A percentile compares a stretch with the other conserved stretches of the same genome.
phyloP scores from a whole-genome alignment of 495 filamentous ascomycete species.

The Evernia prunastri region DNA sequence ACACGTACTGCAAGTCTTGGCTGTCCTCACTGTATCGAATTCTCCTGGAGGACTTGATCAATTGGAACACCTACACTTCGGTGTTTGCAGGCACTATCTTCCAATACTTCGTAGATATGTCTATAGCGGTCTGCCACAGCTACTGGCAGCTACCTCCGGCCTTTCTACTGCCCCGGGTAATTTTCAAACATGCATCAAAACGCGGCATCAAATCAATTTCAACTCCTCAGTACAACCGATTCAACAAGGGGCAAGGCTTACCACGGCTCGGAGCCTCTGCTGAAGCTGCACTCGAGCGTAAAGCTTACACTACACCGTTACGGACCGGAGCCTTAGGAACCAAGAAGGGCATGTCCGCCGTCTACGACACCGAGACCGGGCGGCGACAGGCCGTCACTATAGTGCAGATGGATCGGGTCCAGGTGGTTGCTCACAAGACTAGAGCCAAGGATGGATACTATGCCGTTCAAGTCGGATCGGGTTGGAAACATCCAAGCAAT shows the following conservation, averaged over 20 bases:
- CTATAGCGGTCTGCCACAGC: conserved; percentile 11
- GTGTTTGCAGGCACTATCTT: background rate
- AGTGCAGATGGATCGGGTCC: conserved; percentile 85
- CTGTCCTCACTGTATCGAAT: background rate
- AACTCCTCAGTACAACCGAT: conserved; percentile 42
- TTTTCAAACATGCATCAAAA: conserved; percentile 12
- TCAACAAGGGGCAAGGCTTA: conserved; percentile 40
- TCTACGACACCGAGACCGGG: conserved; percentile 71
- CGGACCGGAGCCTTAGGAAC: conserved; percentile 75
- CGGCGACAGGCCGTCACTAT: conserved; percentile 81
- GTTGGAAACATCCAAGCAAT: conserved; percentile 68
- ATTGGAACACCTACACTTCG: background rate
- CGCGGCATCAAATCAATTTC: conserved; percentile 46
- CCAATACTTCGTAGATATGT: conserved; percentile 1
- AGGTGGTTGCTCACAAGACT: conserved; percentile 82
- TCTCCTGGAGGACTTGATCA: background rate
- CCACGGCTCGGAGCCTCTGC: conserved; percentile 61
- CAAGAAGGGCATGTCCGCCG: conserved; percentile 92
- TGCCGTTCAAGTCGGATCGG: conserved; percentile 82
- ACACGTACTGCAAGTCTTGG: too few species aligned
- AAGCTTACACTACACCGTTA: conserved; percentile 65
- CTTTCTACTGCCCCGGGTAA: conserved; percentile 25
- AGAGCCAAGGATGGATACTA: conserved; percentile 75
- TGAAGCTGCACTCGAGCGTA: conserved; percentile 73
- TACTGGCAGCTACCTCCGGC: conserved; percentile 21